phyloP scores from a whole-genome alignment of 257 asterid genomes.

The Ocimum tenuiflorum region DNA sequence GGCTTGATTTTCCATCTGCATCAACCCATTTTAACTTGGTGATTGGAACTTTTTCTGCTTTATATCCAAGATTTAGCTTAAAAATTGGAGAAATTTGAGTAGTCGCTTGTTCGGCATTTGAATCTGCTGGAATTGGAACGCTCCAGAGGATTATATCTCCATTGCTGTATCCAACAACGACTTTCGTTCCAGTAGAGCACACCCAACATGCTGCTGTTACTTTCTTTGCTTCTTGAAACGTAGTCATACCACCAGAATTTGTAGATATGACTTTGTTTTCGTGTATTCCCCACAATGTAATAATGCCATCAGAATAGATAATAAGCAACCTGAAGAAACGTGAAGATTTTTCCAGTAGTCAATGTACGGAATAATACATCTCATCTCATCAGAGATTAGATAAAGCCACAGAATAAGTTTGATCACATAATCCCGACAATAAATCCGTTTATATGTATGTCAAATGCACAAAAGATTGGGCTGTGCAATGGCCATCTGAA shows the following conservation, averaged over 20 bases:
- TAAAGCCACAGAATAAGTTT: neutral
- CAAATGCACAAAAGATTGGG: neutral
- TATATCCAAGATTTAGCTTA: constrained; percentile 85
- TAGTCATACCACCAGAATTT: constrained; percentile 35
- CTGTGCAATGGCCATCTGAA: neutral
- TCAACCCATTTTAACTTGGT: constrained; percentile 60
- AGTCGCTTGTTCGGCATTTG: constrained; percentile 26
- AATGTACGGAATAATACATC: neutral
- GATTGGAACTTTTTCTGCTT: constrained; percentile 71
- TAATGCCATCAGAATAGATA: constrained; percentile 57
- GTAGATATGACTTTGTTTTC: constrained; percentile 56
- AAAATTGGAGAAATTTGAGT: constrained; percentile 48
- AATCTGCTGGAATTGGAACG: constrained; percentile 41
- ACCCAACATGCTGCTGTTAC: constrained; percentile 91
- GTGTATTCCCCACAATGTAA: constrained; percentile 66
- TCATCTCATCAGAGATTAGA: neutral
- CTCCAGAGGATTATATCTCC: constrained; percentile 83
- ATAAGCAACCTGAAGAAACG: constrained; percentile 55
- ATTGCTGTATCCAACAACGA: constrained; percentile 71
- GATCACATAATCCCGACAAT: neutral
- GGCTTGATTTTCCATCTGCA: constrained; percentile 74
- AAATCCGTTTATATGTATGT: neutral
- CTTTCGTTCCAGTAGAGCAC: constrained; percentile 73
- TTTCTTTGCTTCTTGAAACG: constrained; percentile 62
- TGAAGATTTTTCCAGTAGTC: neutral